These are phyloP conservation scores for Rhizophagus sp. DNA, from an alignment of 192 early-diverging fungal species.

Conservation along the genomic window DNA sequence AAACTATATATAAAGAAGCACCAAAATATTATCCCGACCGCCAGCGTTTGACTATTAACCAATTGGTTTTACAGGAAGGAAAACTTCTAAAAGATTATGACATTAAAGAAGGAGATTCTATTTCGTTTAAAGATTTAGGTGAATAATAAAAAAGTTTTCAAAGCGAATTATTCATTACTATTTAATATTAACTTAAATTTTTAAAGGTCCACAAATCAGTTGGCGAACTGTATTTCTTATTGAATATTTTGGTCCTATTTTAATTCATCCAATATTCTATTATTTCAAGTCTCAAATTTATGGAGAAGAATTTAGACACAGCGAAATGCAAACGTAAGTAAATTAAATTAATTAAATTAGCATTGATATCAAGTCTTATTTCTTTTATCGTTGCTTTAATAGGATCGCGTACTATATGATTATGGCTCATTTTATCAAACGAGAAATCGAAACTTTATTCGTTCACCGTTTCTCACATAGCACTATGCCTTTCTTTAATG, in stretches of 20 bases:
- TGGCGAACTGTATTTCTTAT: conserved; percentile 94
- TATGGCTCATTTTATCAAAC: conserved; percentile 88
- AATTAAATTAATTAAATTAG: not conserved
- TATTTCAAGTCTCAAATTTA: conserved; percentile 71
- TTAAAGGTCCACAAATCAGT: conserved; percentile 81
- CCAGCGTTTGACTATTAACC: conserved; percentile 75
- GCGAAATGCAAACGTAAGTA: conserved; percentile 65
- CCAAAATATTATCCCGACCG: conserved; percentile 72
- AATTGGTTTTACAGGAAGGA: conserved; percentile 55
- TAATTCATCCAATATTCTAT: conserved; percentile 87
- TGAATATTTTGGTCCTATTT: conserved; percentile 89
- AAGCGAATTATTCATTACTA: too few species aligned
- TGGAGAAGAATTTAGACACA: conserved; percentile 64
- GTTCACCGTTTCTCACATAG: conserved; percentile 92
- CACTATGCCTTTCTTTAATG: conserved; percentile 93
- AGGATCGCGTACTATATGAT: conserved; percentile 68
- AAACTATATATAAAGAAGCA: conserved; percentile 64
- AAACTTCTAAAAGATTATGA: conserved; percentile 60
- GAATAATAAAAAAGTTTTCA: not conserved
- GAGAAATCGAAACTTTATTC: conserved; percentile 90
- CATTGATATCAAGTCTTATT: not conserved
- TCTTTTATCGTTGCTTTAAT: not conserved
- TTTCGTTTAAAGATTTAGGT: conserved; percentile 73
- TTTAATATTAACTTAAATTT: not conserved
- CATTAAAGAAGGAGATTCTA: conserved; percentile 62